Conservation (phyloP, 2,329 filamentous ascomycete species). For the Aspergillus sp. region DNA sequence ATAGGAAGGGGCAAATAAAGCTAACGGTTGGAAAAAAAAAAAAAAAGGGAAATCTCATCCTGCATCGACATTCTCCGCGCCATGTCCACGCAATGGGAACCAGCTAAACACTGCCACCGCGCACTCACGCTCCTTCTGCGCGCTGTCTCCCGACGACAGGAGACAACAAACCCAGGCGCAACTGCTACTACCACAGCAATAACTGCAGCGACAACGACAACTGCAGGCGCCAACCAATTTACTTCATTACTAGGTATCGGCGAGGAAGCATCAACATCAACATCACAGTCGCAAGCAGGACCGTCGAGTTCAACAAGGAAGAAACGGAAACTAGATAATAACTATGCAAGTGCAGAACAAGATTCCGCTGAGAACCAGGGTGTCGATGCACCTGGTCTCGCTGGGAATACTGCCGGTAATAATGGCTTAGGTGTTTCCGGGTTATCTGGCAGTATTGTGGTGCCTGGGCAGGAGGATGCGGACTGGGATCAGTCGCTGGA, state of each 20-base stretch:
- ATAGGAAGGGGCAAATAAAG: too few relatives aligned
- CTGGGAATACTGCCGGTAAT: too few relatives aligned
- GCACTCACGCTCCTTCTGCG: slow-evolving; percentile 33
- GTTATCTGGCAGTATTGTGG: neutral
- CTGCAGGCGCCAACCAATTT: neutral
- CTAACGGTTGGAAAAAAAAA: slow-evolving; percentile 15
- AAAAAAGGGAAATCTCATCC: slow-evolving; percentile 34
- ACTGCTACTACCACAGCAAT: neutral
- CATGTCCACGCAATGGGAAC: slow-evolving; percentile 42
- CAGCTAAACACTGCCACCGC: slow-evolving; percentile 40
- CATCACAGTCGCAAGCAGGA: neutral
- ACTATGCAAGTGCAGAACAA: neutral
- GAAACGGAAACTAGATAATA: neutral
- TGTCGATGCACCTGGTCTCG: neutral
- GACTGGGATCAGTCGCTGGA: slow-evolving; percentile 12
- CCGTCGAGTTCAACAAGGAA: neutral
- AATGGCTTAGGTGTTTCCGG: neutral
- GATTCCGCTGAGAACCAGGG: neutral
- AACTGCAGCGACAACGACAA: too few relatives aligned
- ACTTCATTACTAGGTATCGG: neutral
- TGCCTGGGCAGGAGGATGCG: neutral
- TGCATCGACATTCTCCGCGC: slow-evolving; percentile 32
- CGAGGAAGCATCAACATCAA: neutral
- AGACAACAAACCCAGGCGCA: neutral
- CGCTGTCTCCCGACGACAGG: slow-evolving; percentile 25